phyloP scores from a whole-genome alignment of 371 early-diverging fungal genomes.

The Syncephalastrum racemosum region DNA sequence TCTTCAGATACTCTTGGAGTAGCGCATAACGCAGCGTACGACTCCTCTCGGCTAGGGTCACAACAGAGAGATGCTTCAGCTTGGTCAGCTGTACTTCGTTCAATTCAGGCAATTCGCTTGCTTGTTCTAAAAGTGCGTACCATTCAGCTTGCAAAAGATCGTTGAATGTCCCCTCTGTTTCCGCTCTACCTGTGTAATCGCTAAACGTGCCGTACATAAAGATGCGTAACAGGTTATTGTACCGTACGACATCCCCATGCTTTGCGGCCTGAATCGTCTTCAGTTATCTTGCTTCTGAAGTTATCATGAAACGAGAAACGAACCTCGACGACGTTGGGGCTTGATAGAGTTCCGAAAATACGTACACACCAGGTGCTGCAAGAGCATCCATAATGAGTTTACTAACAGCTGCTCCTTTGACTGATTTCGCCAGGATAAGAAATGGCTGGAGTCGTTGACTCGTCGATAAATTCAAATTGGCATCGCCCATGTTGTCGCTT shows the following conservation, averaged over 20 bases:
- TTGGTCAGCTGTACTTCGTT: conserved; percentile 66
- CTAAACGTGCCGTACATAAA: conserved; percentile 81
- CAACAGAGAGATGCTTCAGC: conserved; percentile 75
- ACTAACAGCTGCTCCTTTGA: conserved; percentile 72
- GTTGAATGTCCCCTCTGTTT: background rate
- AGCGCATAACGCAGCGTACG: conserved; percentile 63
- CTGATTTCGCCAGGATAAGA: conserved; percentile 74
- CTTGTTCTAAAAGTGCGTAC: background rate
- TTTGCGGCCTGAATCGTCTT: background rate
- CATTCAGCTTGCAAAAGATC: background rate
- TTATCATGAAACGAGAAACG: background rate
- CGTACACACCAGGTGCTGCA: conserved; percentile 75
- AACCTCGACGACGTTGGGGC: conserved; percentile 72
- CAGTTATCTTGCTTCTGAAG: background rate
- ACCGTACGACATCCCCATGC: conserved; percentile 47
- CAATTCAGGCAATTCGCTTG: conserved; percentile 56
- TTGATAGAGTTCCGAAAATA: conserved; percentile 79
- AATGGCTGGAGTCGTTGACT: conserved; percentile 66
- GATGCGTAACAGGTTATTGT: conserved; percentile 60
- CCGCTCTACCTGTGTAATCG: conserved; percentile 70
- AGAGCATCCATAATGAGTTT: conserved; percentile 76
- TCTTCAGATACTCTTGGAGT: conserved; percentile 67
- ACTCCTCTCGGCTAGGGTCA: conserved; percentile 64
- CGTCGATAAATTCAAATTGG: conserved; percentile 11
- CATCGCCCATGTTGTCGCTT: no score